Evolutionary conservation across 2,329 filamentous ascomycete genomes (phyloP), one percentile per base, ranked within the genome.

Genomic region (Venturia asperata): DNA sequence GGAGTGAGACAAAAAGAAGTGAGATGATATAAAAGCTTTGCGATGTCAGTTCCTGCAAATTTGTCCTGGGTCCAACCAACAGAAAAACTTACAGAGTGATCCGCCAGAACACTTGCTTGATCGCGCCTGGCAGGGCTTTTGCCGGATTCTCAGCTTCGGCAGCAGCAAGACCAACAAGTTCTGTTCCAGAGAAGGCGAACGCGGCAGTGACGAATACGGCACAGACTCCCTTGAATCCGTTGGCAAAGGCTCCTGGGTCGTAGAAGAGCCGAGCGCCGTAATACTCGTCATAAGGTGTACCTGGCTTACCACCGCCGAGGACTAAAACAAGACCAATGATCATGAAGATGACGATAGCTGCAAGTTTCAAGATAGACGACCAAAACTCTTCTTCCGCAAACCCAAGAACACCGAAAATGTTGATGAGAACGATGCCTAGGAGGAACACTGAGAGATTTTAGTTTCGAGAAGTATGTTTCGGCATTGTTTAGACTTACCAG

Each of bases 211-310:
- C 88, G 70, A 92, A 89, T 65, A 90, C 87, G 68, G 83, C 87
- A 74, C 88, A 92, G 39, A 92, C 80, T n/a, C 90, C 90, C 70
- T 91, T 91, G 80, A 92, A 92, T 66, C 89, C 89, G 71, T 91
- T 87, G 76, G 91, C 81, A 74, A 82, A 82, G 0, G 84, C 82
- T 6, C 83, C 83, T 0, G 82, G 82, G 43, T 83, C 75, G 67
- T 81, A 76, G 85, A 85, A 63, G 7, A 61, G 37, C 52, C 66
- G 63, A 9, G 63, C 63, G 42, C 65, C 63, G 15, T 62, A 66
- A 41, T 66, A 66, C 43, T 65, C 63, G 19, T 52, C 45, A 41
- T 65, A 66, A 3, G 39, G 37, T 13, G 58, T 72, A 71, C 61
- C 56, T 19, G 30, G n/a, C 47, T 66, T 66, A 30, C 63, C 67